Evolutionary conservation across 1,284 basidiomycete species (phyloP).

Genomic region (Boletus sp.): DNA sequence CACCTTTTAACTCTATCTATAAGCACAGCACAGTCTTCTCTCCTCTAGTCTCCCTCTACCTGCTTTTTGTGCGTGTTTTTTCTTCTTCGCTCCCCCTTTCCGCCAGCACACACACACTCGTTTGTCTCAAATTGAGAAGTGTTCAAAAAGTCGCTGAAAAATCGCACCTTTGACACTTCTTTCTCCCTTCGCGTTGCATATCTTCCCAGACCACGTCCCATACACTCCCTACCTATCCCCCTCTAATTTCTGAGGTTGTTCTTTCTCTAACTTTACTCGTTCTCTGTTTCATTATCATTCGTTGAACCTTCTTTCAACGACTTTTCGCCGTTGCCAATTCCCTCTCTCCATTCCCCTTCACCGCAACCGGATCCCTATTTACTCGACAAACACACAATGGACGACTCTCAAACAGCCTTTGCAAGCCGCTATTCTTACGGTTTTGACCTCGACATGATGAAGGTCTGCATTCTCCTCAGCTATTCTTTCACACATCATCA

Average conservation of each 20-base stretch:
- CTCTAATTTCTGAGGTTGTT: constrained; percentile 30
- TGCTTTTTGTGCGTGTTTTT: constrained; percentile 53
- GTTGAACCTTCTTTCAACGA: constrained; percentile 33
- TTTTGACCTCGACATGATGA: constrained; percentile 85
- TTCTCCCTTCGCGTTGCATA: constrained; percentile 26
- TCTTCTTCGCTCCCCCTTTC: constrained; percentile 26
- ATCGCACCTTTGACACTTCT: constrained; percentile 29
- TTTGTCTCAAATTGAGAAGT: constrained; percentile 28
- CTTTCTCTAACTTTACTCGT: constrained; percentile 40
- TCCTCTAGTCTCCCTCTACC: constrained; percentile 21
- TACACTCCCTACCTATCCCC: constrained; percentile 31
- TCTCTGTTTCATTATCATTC: constrained; percentile 38
- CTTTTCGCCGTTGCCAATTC: constrained; percentile 40
- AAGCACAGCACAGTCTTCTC: constrained; percentile 39
- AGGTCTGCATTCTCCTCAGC: constrained; percentile 43
- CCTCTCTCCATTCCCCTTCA: constrained; percentile 33
- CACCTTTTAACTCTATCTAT: constrained; percentile 42
- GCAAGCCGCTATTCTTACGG: constrained; percentile 63
- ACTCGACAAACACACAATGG: constrained; percentile 45
- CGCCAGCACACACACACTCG: constrained; percentile 26
- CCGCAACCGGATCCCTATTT: constrained; percentile 21
- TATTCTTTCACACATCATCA: background rate
- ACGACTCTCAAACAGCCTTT: constrained; percentile 69
- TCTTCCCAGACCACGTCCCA: constrained; percentile 23
- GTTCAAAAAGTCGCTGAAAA: constrained; percentile 29